phyloP scores from a whole-genome alignment of 805 yeast species.

The Kurtzmaniella cleridarum region DNA sequence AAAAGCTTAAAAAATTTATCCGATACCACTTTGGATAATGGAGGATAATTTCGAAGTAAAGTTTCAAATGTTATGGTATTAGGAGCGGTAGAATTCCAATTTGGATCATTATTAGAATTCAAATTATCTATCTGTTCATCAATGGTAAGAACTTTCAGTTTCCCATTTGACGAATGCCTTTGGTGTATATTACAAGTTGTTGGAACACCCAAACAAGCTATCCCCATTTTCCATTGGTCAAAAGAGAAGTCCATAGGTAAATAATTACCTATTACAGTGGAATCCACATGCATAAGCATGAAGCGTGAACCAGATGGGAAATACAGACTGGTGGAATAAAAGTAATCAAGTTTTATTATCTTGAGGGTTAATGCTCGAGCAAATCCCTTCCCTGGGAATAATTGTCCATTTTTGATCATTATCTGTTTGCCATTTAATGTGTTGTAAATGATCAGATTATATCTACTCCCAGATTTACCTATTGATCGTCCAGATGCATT shows the following conservation, averaged over 20 bases:
- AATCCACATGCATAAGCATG: slow-evolving; percentile 53
- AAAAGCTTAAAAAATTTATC: slow-evolving; percentile 33
- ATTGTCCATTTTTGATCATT: slow-evolving; percentile 46
- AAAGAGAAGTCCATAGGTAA: background rate
- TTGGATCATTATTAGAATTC: background rate
- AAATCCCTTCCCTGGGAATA: slow-evolving; percentile 59
- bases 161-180: no score
- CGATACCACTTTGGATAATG: slow-evolving; percentile 35
- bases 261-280: slow-evolving; percentile 45
- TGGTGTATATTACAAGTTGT: no score
- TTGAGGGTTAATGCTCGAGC: slow-evolving; percentile 37
- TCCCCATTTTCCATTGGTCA: no score
- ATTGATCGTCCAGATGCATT: slow-evolving; percentile 6
- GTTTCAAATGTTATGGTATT: slow-evolving; percentile 27
- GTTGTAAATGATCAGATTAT: slow-evolving; percentile 39
- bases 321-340: slow-evolving; percentile 54
- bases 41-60: slow-evolving; percentile 32
- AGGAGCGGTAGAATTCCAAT: background rate
- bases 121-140: background rate
- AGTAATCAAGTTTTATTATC: slow-evolving; percentile 42
- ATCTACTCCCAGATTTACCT: slow-evolving; percentile 11
- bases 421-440: slow-evolving; percentile 56
- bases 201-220: no score
- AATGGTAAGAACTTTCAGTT: background rate
- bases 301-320: slow-evolving; percentile 52